Conservation (phyloP, 352 stramenopile genomes). For the Phytophthora uliginosa region DNA sequence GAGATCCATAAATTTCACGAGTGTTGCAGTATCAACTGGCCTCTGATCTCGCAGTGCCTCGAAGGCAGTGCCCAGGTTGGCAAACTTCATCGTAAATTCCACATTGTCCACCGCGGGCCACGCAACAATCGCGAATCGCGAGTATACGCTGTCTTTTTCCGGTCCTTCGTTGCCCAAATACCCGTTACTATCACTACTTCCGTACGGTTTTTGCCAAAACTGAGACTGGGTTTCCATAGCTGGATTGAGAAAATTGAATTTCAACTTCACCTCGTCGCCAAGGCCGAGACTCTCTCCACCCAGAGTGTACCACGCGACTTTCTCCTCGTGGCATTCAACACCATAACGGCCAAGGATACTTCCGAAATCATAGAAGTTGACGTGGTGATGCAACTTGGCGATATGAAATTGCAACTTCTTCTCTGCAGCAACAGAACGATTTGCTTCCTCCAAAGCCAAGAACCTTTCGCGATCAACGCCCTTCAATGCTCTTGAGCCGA, state of each 20-base stretch:
- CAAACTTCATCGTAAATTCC: constrained; percentile 20
- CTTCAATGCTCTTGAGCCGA: background rate
- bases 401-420: background rate
- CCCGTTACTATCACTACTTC: background rate
- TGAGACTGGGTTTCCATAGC: background rate
- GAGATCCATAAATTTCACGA: constrained; percentile 17
- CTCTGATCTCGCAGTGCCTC: background rate
- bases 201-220: background rate
- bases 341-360: background rate
- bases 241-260: background rate
- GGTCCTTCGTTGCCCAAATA: constrained; percentile 1
- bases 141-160: background rate
- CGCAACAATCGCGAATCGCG: background rate
- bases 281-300: background rate
- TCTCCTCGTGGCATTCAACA: background rate
- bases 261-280: background rate
- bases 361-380: background rate
- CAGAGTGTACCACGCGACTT: background rate
- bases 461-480: background rate
- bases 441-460: background rate
- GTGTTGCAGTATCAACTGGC: background rate
- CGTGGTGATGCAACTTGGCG: background rate
- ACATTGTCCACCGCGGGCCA: background rate
- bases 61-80: constrained; percentile 4
- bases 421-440: background rate